Conservation (phyloP, 2,329 filamentous ascomycete genomes). For the Alternaria conjuncta region DNA sequence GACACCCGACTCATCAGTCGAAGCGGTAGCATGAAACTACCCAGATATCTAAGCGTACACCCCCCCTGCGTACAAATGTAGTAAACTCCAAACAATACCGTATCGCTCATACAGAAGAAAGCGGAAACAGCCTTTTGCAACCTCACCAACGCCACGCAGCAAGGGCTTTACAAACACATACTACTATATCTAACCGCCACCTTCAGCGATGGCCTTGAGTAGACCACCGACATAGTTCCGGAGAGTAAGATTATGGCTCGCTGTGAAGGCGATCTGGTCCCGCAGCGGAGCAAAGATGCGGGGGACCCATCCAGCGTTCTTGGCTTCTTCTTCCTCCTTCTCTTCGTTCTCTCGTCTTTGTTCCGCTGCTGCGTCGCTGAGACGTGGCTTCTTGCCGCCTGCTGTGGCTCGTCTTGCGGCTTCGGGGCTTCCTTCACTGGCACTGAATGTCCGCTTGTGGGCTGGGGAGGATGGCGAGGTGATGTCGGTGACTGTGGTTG, state of each 20-base stretch:
- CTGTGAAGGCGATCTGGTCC: conserved; percentile 70
- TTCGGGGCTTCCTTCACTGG: conserved; percentile 36
- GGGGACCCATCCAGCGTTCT: conserved; percentile 68
- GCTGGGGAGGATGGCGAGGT: conserved; percentile 30
- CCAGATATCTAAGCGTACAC: neutral
- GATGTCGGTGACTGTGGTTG: conserved; percentile 29
- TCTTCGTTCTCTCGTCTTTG: conserved; percentile 39
- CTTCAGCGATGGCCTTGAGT: conserved; percentile 45
- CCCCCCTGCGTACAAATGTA: neutral
- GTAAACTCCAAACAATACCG: conserved; percentile 1
- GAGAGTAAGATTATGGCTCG: conserved; percentile 67
- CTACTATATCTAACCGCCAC: conserved; percentile 29
- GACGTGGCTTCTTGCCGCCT: conserved; percentile 53
- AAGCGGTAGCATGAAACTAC: neutral
- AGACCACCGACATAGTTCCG: conserved; percentile 48
- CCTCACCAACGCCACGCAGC: neutral
- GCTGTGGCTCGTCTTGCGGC: conserved; percentile 29
- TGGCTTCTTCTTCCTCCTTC: conserved; percentile 57
- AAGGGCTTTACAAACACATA: neutral
- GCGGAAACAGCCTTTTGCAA: neutral
- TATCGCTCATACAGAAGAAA: neutral
- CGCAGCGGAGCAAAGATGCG: conserved; percentile 70
- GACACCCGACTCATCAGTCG: neutral
- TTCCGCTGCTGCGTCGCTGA: conserved; percentile 41
- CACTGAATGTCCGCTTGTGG: conserved; percentile 41